Evolutionary conservation across 192 early-diverging fungal genomes (phyloP), one percentile per base, ranked within the genome.

Genomic region (Haplosporangium gracile): DNA sequence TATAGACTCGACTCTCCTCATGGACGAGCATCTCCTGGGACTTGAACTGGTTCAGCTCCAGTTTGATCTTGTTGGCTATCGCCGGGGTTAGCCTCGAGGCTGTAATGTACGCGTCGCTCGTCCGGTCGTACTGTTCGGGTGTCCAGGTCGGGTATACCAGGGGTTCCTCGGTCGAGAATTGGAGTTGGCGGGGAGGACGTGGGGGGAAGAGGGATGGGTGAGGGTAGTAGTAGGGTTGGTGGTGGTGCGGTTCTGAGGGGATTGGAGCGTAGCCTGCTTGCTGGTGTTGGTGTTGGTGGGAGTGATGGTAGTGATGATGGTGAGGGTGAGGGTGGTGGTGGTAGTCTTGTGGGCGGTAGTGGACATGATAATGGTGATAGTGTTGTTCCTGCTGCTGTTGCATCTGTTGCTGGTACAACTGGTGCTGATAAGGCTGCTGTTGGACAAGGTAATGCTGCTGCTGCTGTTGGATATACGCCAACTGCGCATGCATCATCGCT

Each of bases 1-100:
- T 96, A 79, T 94, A 92, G 36, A 89, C 74, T 15, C 90, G 91
- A 72, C 95, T 95, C 26, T 97, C 94, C 72, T 93, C 91, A 81
- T 98, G 97, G 20, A 99, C 95, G 26, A 90, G 85, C 97, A 99
- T 98, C 82, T 99, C 97, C 47, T 91, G 90, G 70, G 95, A 90
- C 90, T 99, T 99, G 91, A 94, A 99, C 72, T 96, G 93, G 89
- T 99, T 99, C 72, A 99, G 88, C 85, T 99, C 98, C 83, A 97
- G 93, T 69, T 98, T 95, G 87, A 99, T 99, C 78, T 89, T 88
- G 77, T 96, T 94, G 51, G 97, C 97, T 72, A 98, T 90, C 42
- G 93, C 89, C 22, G 97, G 94, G 6, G 98, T 98, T 1, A 99
- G 86, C 70, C 95, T 93, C 71, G 91, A 91, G 77, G 96, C 96